Percentiles rank a stretch among this genome's conserved stretches.
Conservation (phyloP, 495 filamentous ascomycete species). For the Aspergillus biplanus region DNA sequence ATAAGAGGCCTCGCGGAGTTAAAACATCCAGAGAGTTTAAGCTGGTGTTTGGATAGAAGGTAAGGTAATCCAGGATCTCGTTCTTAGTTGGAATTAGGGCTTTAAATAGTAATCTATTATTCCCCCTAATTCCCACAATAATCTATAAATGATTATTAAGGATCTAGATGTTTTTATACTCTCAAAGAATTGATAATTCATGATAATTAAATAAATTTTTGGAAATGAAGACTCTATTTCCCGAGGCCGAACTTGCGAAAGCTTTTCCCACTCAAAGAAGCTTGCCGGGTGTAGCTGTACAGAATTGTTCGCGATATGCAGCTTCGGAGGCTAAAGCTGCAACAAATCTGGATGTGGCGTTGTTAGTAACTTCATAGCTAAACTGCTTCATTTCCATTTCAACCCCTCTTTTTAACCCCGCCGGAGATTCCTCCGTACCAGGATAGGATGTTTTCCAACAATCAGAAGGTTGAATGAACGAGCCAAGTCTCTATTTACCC, state of each 20-base stretch:
- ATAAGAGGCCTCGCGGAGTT: slow-evolving; percentile 34
- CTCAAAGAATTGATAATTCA: neutral
- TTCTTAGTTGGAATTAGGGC: slow-evolving; percentile 23
- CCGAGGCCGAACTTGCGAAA: neutral
- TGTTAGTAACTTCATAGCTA: neutral
- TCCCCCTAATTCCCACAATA: slow-evolving; percentile 33
- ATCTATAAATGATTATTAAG: neutral
- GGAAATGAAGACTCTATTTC: neutral
- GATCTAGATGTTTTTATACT: neutral
- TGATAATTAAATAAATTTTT: neutral
- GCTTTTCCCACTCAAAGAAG: no score
- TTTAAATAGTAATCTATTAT: slow-evolving; percentile 17
- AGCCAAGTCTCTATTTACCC: slow-evolving; percentile 16
- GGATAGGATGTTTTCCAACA: slow-evolving; percentile 18
- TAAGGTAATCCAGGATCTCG: slow-evolving; percentile 23
- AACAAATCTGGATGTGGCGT: slow-evolving; percentile 5
- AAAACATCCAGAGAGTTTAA: slow-evolving; percentile 45
- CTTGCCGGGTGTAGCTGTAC: no score
- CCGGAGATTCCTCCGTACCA: slow-evolving; percentile 12
- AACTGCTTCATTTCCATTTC: neutral
- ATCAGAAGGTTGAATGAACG: slow-evolving; percentile 1
- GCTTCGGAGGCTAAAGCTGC: slow-evolving; percentile 1
- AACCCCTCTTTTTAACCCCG: slow-evolving; percentile 13
- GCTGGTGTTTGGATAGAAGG: slow-evolving; percentile 29
- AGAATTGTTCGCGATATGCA: no score